Base-by-base conservation (phyloP, 768 basidiomycete species). In the Naganishia antarctica region DNA sequence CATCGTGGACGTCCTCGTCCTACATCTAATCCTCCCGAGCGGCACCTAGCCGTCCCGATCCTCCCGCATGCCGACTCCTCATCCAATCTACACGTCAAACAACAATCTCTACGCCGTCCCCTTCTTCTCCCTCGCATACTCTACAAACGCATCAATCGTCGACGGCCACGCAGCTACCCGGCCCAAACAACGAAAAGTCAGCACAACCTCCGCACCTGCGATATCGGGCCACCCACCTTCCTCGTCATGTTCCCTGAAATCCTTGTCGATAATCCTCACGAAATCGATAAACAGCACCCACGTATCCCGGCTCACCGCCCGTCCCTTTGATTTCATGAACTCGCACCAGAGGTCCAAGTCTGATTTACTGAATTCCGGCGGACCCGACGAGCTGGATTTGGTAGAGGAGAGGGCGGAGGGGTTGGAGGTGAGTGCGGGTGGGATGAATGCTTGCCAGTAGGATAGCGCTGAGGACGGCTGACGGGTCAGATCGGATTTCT, bases 91-190 rank as follows among this genome's bases (percentile, higher is more conserved):
- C 13, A 12, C 13, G 13, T 44, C 43, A 44, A 44, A 12, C 43
- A 9, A 11, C 29, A 26, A 43, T 25, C 34, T 40, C 48, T 66
- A 31, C 37, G 60, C 45, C 58, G 46, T 43, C 48, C 67, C 53
- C 23, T 57, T 57, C 53, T 57, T 57, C 37, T 57, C 53, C 53
- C 53, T 57, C 37, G 53, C 53, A 57, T 57, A 57, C 53, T 57
- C 53, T 37, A 57, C 53, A 41, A 76, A 78, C 45, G 77, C 77
- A 65, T 78, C 77, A 37, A 78, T 75, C 4, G 74, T 69, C 32
- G 76, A 77, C 16, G 77, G 77, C 77, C 77, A 78, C 18, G 76
- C 71, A 13, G 68, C 77, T 78, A 62, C 29, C 3, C 25, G 28
- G n/a, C n/a, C n/a, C n/a, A n/a, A n/a, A n/a, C 29, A 41, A 43